Base-by-base conservation (phyloP, 2,329 filamentous ascomycete species). In the Monosporascus sp. region DNA sequence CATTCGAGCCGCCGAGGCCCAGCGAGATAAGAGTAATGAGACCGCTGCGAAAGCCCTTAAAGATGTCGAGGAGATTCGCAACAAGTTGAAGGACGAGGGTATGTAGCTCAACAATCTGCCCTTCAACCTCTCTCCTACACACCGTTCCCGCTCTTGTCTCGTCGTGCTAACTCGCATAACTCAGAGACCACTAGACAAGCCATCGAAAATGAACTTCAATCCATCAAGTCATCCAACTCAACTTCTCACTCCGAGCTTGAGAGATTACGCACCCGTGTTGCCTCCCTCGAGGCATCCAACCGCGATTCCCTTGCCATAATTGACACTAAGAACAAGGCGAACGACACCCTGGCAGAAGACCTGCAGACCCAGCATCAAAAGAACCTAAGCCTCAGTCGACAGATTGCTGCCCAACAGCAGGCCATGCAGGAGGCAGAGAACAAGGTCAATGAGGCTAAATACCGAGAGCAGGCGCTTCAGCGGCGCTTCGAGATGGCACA, bases 401-500 rank as follows among this genome's bases (percentile, higher is more conserved):
- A 97, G 65, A 80, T 96, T 48, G 87, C 89, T 0, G 74, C 81
- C 17, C 78, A 96, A 1, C 91, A 97, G 66, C 90, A 97, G 66
- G 83, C 86, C 24, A 83, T 91, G 18, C 93, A 97, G 68, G 80
- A 85, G 44, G 85, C 91, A 24, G 89, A 92, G 67, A 89, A 89
- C 25, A 83, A 88, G 24, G 84, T 88, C 2, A 90, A 86, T 41
- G 90, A 84, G 54, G 85, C 91, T 57, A 95, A 91, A 63, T 97
- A 96, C 75, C 87, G 89, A 58, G 91, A 97, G 68, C 90, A 97
- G 66, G 88, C 85, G 31, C 76, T 97, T 14, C 86, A 94, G 69
- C 92, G 97, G 69, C 92, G 97, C 69, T 80, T 97, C 37, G 90
- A 96, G 43, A 78, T 95, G 52, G 84, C 93, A 18, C 91, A 90